Percentiles rank a stretch among this genome's conserved stretches.
Conservation (phyloP, 2,329 filamentous ascomycete species). For the Fusarium sp. region DNA sequence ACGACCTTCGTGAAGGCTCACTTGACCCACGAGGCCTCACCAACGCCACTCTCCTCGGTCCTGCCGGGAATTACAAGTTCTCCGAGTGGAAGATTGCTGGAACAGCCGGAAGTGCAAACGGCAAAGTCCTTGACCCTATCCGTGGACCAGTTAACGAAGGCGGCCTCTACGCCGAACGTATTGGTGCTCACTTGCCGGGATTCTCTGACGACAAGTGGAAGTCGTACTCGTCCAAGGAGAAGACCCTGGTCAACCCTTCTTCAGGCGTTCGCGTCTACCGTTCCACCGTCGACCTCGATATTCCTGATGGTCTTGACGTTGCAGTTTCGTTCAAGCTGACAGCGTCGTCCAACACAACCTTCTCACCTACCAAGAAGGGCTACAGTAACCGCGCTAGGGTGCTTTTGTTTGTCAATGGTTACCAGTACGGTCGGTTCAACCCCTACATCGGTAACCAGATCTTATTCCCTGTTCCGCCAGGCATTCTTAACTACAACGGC, state of each 20-base stretch:
- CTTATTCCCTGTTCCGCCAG: slow-evolving; percentile 68
- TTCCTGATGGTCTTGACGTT: slow-evolving; percentile 64
- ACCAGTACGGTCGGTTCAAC: slow-evolving; percentile 70
- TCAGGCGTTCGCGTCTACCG: slow-evolving; percentile 68
- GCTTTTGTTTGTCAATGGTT: slow-evolving; percentile 72
- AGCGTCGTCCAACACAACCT: slow-evolving; percentile 55
- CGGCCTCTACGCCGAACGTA: slow-evolving; percentile 66
- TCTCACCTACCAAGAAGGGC: slow-evolving; percentile 46
- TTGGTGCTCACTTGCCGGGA: slow-evolving; percentile 68
- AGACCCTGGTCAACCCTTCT: slow-evolving; percentile 55
- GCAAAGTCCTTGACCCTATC: slow-evolving; percentile 63
- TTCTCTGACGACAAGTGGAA: slow-evolving; percentile 62
- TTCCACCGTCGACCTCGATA: slow-evolving; percentile 60
- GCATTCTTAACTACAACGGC: slow-evolving; percentile 67
- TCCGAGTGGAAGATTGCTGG: slow-evolving; percentile 68
- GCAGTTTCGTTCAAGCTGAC: slow-evolving; percentile 66
- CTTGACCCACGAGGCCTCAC: slow-evolving; percentile 63
- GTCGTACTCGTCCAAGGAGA: slow-evolving; percentile 41
- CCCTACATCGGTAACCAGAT: slow-evolving; percentile 71
- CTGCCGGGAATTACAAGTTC: slow-evolving; percentile 53
- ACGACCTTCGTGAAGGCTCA: slow-evolving; percentile 63
- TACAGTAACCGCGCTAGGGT: slow-evolving; percentile 57
- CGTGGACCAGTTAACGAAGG: slow-evolving; percentile 68
- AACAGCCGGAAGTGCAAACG: slow-evolving; percentile 62
- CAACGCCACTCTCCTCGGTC: slow-evolving; percentile 61